Conservation (phyloP, 1,284 basidiomycete species). For the Cryptococcus jaspeensis region DNA sequence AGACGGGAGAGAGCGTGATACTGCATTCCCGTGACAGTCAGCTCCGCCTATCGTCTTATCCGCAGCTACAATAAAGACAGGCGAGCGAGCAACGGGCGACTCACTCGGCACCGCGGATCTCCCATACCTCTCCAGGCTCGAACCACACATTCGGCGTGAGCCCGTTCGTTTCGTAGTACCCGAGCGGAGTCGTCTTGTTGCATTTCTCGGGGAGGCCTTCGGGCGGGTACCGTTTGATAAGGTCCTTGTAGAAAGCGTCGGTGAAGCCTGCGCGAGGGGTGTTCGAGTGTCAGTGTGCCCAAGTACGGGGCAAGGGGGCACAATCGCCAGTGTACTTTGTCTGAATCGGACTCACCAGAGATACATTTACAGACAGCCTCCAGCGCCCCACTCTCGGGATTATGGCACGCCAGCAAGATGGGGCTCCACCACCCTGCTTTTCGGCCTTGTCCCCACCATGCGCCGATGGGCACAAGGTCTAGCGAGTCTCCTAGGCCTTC, state of each 20-base stretch:
- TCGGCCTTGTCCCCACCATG: conserved; percentile 89
- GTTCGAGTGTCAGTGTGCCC: not conserved
- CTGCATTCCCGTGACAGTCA: conserved; percentile 50
- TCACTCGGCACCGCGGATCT: conserved; percentile 85
- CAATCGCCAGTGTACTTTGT: too few relatives aligned
- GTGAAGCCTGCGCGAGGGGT: conserved; percentile 67
- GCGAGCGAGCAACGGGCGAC: conserved; percentile 11
- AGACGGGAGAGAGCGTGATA: conserved; percentile 84
- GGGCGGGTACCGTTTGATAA: conserved; percentile 65
- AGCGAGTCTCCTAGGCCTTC: conserved; percentile 56
- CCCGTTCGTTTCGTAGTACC: conserved; percentile 71
- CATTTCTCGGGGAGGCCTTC: conserved; percentile 62
- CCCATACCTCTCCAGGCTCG: conserved; percentile 82
- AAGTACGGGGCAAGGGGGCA: too few relatives aligned
- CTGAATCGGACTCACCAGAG: conserved; percentile 19
- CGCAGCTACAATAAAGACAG: not conserved
- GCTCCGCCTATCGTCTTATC: too few relatives aligned
- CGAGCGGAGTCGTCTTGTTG: conserved; percentile 57
- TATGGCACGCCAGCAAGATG: conserved; percentile 78
- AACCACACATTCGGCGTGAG: conserved; percentile 81
- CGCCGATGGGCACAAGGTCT: conserved; percentile 69
- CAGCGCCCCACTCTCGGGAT: conserved; percentile 65
- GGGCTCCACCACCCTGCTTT: conserved; percentile 94
- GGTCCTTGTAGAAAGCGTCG: conserved; percentile 78
- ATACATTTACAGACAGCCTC: conserved; percentile 81